Base-by-base conservation (phyloP, 805 yeast species). In the Metschnikowia lachancei region DNA sequence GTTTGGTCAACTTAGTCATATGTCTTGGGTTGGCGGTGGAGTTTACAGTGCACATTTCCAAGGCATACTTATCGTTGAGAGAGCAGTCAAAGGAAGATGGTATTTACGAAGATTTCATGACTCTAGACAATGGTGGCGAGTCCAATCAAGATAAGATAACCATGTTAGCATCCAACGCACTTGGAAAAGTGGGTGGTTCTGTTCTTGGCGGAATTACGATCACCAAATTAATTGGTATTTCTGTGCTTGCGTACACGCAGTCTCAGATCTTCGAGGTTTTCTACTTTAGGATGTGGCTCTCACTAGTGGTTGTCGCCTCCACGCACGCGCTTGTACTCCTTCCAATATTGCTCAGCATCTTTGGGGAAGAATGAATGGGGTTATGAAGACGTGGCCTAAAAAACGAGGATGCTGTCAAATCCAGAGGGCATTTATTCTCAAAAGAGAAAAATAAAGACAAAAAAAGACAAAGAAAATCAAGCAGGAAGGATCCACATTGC, bases 1-100 rank as follows among this genome's bases (percentile, higher is more conserved):
- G 92, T 49, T 70, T 94, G 51, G 98, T 94, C 16, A 92, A 92
- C 57, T 74, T 92, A 46, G 76, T 94, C 30, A 92, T 92, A n/a
- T 92, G 97, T 62, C 82, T 85, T 2, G 99, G 99, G 0, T 69
- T 92, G 31, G 91, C 94, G 2, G 96, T 94, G 30, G 99, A 94
- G 65, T 94, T 92, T 61, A 89, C 96, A 49, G 79, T 86, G 29
- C 98, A 92, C 64, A 76, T 94, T 45, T 85, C 89, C 1, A 73
- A 94, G 47, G 89, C 94, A 1, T 92, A 82, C 63, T 77, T 85
- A 22, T 69, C 72, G 40, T 62, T 58, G 43, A 64, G 65, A 26
- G 54, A 52, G 43, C 62, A 51, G 41, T 43, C 42, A 12, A 37
- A 4, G 3, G 52, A 51, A 17, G 51, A 44, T 20, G 59, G 49